Evolutionary conservation across 1,284 basidiomycete genomes (phyloP), one percentile per base, ranked within the genome.

Genomic region (Cutaneotrichosporon arboriforme): DNA sequence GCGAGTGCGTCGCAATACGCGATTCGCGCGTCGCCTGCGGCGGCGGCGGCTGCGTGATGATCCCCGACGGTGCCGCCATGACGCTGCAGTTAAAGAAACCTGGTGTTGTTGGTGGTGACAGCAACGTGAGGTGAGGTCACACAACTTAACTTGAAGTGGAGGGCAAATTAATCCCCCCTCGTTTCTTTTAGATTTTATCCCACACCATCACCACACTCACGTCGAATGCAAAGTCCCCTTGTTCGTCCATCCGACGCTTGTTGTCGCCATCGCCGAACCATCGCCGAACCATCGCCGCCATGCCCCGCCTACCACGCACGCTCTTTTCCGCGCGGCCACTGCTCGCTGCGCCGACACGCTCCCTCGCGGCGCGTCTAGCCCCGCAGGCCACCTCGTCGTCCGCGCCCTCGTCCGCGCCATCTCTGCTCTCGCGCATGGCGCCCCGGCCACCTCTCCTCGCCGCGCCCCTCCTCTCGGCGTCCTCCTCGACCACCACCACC

Each of bases 1-100:
- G 74, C 43, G 66, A 69, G 58, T 76, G 74, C 4, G 74, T 73
- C 17, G 72, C 72, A 46, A 76, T 76, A n/a, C 74, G 62, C 21
- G 62, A 62, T 58, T 76, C 74, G 49, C 73, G 66, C 23, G 65
- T 66, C n/a, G 69, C 66, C n/a, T 65, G 55, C 4, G 72, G 70
- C 17, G 72, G 65, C n/a, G 70, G 67, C 12, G 69, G 67, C 58
- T 71, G 66, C 15, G 71, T 69, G 52, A 72, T 69, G 53, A 74
- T 72, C 33, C 51, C 54, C 18, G 64, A 31, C 18, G 60, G 43
- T 38, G 61, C 52, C 7, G 51, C 18, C 48, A 50, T 53, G 39
- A 14, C 26, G 26, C n/a, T n/a, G n/a, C n/a, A n/a, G n/a, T 33
- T 18, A 9, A 13, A 23, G 39, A 15, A 41, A n/a, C n/a, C n/a